Conservation (phyloP, 139 green algal species). For the Chara braunii region DNA sequence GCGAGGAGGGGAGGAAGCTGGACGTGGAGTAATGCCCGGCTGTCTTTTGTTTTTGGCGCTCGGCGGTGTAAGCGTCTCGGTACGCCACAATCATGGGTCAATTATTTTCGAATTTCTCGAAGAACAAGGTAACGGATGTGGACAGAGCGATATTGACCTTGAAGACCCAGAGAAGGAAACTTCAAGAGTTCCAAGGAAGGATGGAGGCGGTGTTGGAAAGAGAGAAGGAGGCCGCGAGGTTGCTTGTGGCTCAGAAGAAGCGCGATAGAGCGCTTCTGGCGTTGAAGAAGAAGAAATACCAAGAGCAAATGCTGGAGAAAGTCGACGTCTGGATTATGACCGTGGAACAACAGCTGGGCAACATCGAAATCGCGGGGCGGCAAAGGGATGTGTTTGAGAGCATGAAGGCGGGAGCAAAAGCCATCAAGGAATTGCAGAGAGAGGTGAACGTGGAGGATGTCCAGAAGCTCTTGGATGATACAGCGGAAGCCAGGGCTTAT, state of each 20-base stretch:
- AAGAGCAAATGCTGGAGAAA: constrained; percentile 38
- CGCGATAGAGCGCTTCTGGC: constrained; percentile 41
- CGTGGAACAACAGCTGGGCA: constrained; percentile 48
- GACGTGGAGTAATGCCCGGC: background rate
- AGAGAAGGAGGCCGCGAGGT: constrained; percentile 29
- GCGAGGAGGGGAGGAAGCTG: background rate
- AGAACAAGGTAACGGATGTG: constrained; percentile 32
- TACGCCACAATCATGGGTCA: constrained; percentile 20
- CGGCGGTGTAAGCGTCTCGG: background rate
- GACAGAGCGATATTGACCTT: constrained; percentile 39
- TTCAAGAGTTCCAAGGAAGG: constrained; percentile 44
- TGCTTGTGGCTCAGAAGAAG: constrained; percentile 43
- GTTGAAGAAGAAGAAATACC: constrained; percentile 43
- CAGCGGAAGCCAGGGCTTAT: constrained; percentile 66
- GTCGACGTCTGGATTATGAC: constrained; percentile 40
- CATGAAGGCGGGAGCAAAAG: constrained; percentile 63
- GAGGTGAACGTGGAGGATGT: constrained; percentile 72
- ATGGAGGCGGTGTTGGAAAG: constrained; percentile 42
- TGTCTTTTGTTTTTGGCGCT: background rate
- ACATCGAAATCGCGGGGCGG: constrained; percentile 65
- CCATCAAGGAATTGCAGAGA: constrained; percentile 62
- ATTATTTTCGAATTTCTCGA: constrained; percentile 17
- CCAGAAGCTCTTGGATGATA: constrained; percentile 66
- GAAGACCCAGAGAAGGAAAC: constrained; percentile 42
- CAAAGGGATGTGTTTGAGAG: constrained; percentile 61